phyloP scores from a whole-genome alignment of 495 filamentous ascomycete genomes.

The Astrocystis sublimbata region DNA sequence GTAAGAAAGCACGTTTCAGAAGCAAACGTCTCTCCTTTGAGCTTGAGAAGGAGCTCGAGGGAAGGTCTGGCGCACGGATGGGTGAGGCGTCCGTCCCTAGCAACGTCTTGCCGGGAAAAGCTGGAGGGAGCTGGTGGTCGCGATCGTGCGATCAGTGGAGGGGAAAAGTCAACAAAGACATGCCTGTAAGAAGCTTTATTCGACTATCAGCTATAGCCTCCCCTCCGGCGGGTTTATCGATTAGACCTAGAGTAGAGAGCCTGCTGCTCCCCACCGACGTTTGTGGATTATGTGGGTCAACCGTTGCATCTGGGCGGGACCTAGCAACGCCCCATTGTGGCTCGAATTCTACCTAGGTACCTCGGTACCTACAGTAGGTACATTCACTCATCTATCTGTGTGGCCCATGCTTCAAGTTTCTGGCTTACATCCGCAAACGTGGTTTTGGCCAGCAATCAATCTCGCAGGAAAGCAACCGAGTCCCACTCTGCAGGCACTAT shows the following conservation, averaged over 20 bases:
- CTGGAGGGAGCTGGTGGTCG: constrained; percentile 7
- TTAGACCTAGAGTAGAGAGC: neutral
- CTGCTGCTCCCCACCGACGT: neutral
- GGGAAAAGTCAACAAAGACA: constrained; percentile 20
- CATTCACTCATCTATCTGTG: too few species aligned
- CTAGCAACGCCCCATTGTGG: constrained; percentile 3
- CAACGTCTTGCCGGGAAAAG: constrained; percentile 15
- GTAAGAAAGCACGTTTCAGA: constrained; percentile 4
- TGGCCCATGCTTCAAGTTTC: too few species aligned
- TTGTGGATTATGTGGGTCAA: neutral
- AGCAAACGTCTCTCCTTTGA: neutral
- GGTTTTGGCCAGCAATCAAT: too few species aligned
- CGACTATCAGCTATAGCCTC: neutral
- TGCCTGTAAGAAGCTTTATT: constrained; percentile 10
- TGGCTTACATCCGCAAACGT: constrained; percentile 1
- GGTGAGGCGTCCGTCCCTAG: constrained; percentile 9
- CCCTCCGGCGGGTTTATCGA: constrained; percentile 14
- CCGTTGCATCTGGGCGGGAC: neutral
- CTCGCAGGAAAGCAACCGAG: too few species aligned
- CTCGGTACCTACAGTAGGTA: too few species aligned
- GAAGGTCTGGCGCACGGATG: neutral
- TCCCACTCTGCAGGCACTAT: too few species aligned
- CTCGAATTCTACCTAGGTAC: neutral
- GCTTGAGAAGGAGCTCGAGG: neutral
- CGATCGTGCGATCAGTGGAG: constrained; percentile 18